Conservation (phyloP, 305 asterid species). For the Fraxinus sp. region DNA sequence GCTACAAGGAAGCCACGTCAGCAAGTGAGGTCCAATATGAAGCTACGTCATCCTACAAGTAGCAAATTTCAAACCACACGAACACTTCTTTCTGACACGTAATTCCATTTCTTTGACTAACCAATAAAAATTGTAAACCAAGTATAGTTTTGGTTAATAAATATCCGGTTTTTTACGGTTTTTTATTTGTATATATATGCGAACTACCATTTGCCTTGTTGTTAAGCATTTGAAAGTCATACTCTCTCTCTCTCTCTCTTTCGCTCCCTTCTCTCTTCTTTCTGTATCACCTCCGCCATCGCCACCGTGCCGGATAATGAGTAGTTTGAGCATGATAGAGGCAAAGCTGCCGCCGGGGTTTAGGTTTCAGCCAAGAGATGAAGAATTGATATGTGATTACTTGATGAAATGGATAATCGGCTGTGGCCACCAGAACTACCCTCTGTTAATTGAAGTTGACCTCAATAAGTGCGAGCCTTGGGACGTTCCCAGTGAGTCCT, state of each 20-base stretch:
- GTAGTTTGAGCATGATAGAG: constrained; percentile 71
- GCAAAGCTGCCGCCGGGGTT: constrained; percentile 86
- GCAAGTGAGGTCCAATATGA: constrained; percentile 18
- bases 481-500: constrained; percentile 73
- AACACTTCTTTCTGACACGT: constrained; percentile 30
- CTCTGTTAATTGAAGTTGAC: constrained; percentile 67
- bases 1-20: constrained; percentile 26
- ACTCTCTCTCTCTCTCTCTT: background rate
- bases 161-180: background rate
- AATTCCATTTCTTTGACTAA: constrained; percentile 47
- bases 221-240: background rate
- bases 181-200: constrained; percentile 15
- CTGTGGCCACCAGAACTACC: constrained; percentile 37
- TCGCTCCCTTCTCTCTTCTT: background rate
- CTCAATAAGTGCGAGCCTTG: constrained; percentile 89
- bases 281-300: constrained; percentile 6
- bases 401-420: constrained; percentile 55
- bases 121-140: background rate
- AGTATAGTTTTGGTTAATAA: background rate
- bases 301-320: constrained; percentile 33
- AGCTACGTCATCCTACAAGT: constrained; percentile 45
- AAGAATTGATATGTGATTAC: constrained; percentile 77
- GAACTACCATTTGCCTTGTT: constrained; percentile 25
- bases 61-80: constrained; percentile 37
- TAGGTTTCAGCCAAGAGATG: constrained; percentile 82